phyloP scores from a whole-genome alignment of 1,139 yeast species.

The Sugiyamaella japonica region DNA sequence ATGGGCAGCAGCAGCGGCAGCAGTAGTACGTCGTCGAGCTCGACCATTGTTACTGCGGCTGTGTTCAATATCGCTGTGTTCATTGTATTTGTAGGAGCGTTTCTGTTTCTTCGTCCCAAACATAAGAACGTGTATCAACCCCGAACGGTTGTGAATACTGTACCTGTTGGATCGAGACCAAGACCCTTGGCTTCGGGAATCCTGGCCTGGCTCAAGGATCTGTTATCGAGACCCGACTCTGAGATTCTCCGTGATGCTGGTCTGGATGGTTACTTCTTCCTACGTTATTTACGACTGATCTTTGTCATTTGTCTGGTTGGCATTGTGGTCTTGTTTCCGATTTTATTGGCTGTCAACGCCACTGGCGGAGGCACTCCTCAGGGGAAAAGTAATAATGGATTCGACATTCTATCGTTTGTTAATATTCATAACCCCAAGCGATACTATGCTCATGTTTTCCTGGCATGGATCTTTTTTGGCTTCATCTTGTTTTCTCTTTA shows the following conservation, averaged over 20 bases:
- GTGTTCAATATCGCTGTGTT: constrained; percentile 60
- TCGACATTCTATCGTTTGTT: constrained; percentile 76
- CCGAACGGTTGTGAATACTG: constrained; percentile 55
- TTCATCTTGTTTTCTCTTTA: constrained; percentile 67
- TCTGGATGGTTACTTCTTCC: constrained; percentile 83
- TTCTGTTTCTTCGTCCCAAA: constrained; percentile 63
- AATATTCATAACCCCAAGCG: constrained; percentile 65
- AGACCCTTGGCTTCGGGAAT: constrained; percentile 38
- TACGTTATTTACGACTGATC: constrained; percentile 71
- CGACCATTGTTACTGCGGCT: constrained; percentile 52
- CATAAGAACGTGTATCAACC: constrained; percentile 81
- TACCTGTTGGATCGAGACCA: constrained; percentile 45
- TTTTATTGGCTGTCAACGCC: constrained; percentile 84
- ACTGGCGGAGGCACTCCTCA: constrained; percentile 63
- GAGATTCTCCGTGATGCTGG: constrained; percentile 79
- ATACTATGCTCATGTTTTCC: constrained; percentile 82
- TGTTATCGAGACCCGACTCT: constrained; percentile 55
- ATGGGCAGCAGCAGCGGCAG: constrained; percentile 3
- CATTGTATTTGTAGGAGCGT: constrained; percentile 54
- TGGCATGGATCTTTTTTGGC: constrained; percentile 80
- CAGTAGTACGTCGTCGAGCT: constrained; percentile 32
- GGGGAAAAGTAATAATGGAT: constrained; percentile 54
- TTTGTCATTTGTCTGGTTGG: constrained; percentile 61
- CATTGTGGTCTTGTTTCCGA: constrained; percentile 67
- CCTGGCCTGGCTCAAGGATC: constrained; percentile 41